Conservation (phyloP, 108 stramenopile genomes). For the Cyclotella choctawhatcheeana region DNA sequence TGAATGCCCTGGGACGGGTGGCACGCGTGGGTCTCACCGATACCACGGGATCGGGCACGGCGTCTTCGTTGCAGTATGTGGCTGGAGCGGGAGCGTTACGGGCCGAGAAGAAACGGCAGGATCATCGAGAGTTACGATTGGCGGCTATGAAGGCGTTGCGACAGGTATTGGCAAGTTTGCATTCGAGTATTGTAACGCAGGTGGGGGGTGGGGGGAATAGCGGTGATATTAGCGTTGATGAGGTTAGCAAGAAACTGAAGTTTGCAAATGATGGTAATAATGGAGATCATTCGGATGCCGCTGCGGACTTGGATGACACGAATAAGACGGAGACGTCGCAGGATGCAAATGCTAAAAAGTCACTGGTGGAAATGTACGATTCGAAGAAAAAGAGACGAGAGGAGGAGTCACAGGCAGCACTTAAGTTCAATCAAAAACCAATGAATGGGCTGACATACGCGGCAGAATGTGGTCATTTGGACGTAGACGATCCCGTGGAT, state of each 20-base stretch:
- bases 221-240: constrained; percentile 34
- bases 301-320: too few relatives aligned
- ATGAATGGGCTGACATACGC: constrained; percentile 89
- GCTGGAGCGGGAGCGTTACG: constrained; percentile 65
- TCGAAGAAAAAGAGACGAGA: constrained; percentile 91
- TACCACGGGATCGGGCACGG: constrained; percentile 41
- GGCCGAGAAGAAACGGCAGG: constrained; percentile 66
- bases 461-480: constrained; percentile 83
- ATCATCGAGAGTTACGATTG: constrained; percentile 76
- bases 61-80: constrained; percentile 49
- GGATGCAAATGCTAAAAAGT: constrained; percentile 36
- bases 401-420: constrained; percentile 87
- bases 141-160: constrained; percentile 84
- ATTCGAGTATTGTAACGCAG: constrained; percentile 78
- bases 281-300: constrained; percentile 6
- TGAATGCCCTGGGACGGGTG: constrained; percentile 88
- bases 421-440: constrained; percentile 97
- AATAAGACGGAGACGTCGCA: constrained; percentile 16
- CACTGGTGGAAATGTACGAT: constrained; percentile 90
- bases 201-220: constrained; percentile 37
- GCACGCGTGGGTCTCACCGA: constrained; percentile 72
- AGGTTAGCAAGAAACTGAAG: constrained; percentile 23
- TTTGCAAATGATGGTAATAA: constrained; percentile 17
- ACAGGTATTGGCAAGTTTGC: constrained; percentile 84
- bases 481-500: constrained; percentile 74